Conservation (phyloP, 768 basidiomycete species). For the Termitomyces sp. region DNA sequence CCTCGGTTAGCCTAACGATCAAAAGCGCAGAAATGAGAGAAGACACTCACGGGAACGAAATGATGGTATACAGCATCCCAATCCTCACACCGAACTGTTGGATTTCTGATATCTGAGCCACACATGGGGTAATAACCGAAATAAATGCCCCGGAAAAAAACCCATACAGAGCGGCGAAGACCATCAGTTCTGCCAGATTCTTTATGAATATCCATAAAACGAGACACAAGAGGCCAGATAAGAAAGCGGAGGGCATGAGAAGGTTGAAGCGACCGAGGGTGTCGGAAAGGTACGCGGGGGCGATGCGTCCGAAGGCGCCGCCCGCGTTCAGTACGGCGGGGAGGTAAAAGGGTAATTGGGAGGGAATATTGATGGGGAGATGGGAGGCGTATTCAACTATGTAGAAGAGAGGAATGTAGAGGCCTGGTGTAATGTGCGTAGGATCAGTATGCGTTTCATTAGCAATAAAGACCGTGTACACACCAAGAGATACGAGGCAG, state of each 20-base stretch:
- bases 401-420: conserved; percentile 73
- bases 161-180: conserved; percentile 57
- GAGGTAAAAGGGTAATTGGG: conserved; percentile 45
- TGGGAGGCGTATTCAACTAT: conserved; percentile 57
- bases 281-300: conserved; percentile 64
- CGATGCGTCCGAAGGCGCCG: conserved; percentile 59
- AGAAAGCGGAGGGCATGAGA: conserved; percentile 57
- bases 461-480: conserved; percentile 15
- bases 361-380: conserved; percentile 32
- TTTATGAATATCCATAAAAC: conserved; percentile 52
- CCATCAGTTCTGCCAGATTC: conserved; percentile 35
- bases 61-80: conserved; percentile 60
- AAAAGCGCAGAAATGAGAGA: neutral
- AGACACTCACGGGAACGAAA: conserved; percentile 65
- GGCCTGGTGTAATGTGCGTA: conserved; percentile 33
- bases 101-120: conserved; percentile 62
- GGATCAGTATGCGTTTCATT: neutral
- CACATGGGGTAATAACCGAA: conserved; percentile 62
- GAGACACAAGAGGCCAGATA: conserved; percentile 58
- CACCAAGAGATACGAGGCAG: conserved; percentile 59
- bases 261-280: conserved; percentile 64
- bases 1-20: neutral
- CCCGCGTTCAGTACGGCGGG: conserved; percentile 70
- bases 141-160: conserved; percentile 69
- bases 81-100: conserved; percentile 59